phyloP scores from a whole-genome alignment of 2,329 filamentous ascomycete species.

The Geosmithia morbida region DNA sequence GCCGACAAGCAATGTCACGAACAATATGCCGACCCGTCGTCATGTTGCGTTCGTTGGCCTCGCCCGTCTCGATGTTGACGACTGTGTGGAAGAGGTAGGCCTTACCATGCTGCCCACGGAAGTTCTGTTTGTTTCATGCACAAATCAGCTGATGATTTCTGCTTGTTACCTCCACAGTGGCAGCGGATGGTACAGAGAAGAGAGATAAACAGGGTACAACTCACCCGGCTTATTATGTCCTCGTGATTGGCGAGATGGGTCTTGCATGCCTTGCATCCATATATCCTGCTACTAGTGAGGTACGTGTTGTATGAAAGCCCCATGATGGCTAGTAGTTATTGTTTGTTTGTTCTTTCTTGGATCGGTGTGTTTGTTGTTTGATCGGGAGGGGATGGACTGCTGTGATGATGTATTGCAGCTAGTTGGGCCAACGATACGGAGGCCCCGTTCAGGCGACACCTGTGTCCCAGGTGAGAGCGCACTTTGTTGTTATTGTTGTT shows the following conservation, averaged over 20 bases:
- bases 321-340: conserved; percentile 32
- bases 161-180: neutral
- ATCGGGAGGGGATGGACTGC: no score
- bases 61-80: conserved; percentile 75
- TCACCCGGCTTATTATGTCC: conserved; percentile 85
- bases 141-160: neutral
- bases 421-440: no score
- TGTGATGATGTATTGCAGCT: no score
- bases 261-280: conserved; percentile 90
- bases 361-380: neutral
- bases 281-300: conserved; percentile 73
- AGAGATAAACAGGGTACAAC: conserved; percentile 13
- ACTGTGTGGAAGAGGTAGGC: conserved; percentile 92
- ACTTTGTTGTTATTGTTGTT: no score
- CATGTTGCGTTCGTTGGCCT: conserved; percentile 93
- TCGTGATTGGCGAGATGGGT: conserved; percentile 91
- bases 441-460: no score
- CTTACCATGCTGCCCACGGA: conserved; percentile 95
- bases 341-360: neutral
- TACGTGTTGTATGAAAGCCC: conserved; percentile 87
- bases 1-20: conserved; percentile 78
- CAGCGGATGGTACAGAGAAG: neutral
- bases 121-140: conserved; percentile 48
- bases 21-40: conserved; percentile 92
- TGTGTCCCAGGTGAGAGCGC: no score